Evolutionary conservation across 1,284 basidiomycete genomes (phyloP), one percentile per base, ranked within the genome.

Genomic region (Austroboletus niveus): DNA sequence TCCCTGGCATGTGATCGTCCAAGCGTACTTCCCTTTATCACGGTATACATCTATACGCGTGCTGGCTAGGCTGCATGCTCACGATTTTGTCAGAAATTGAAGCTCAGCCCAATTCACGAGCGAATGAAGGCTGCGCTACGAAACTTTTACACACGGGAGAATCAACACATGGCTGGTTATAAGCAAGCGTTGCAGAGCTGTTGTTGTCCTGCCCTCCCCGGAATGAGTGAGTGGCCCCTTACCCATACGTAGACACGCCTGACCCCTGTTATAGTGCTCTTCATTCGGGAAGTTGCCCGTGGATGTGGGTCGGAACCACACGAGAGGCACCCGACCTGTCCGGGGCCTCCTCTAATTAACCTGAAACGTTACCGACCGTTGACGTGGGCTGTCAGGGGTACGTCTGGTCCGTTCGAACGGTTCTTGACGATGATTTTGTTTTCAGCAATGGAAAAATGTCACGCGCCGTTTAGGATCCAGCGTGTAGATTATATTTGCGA

Each of bases 351-450:
- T 38, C 36, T 71, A 27, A 71, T 68, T 34, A 71, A 70, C 31
- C 22, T 68, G 52, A 69, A 61, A 46, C 64, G 69, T 22, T 68
- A 68, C 42, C 69, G 69, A 22, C 69, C 67, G 4, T 67, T 68
- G 45, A 69, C 69, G 0, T 69, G 69, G 68, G 67, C 65, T 10
- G 60, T 68, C n/a, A 57, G 64, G 47, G 65, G 69, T 70, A 30
- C 31, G 69, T 56, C 5, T 5, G 17, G 5, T 4, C 10, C 8
- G 41, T 36, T 24, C 2, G 36, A 35, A 35, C 8, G 12, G 34
- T 11, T 27, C 20, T 27, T 35, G 8, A 17, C 59, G 22, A 65
- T 15, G 3, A 11, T 31, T 30, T 8, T 1, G 8, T 34, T 41
- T 48, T 36, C 35, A 68, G 66, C 51, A 6, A 68, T 71, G 66